Base-by-base conservation (phyloP, 1,139 yeast species). In the Hyphopichia pseudoburtonii region DNA sequence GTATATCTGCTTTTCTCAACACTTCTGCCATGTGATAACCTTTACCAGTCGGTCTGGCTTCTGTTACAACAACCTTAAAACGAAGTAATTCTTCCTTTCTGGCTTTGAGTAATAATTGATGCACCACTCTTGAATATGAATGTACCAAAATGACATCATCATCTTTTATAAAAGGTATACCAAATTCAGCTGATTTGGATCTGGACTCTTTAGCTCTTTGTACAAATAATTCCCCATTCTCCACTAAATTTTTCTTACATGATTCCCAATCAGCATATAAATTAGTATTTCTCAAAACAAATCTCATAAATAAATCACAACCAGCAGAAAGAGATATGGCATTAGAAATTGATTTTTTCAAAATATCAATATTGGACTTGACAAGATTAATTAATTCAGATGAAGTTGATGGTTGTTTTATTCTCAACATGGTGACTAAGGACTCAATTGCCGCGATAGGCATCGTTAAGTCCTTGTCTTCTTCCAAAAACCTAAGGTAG, bases 391-490 rank as follows among this genome's bases (percentile, higher is more conserved):
- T 90, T 54, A 92, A 76, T 59, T 94, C 98, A 1, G 97, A 86
- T 2, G 96, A 87, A 0, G 99, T 94, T 4, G 88, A 76, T 3
- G 97, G 97, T 56, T 88, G 88, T 50, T 88, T 84, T 35, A 82
- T 78, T 45, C 83, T 73, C 29, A 94, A 66, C 66, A 92, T 76
- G 5, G 94, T 85, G 21, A 92, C 96, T 37, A 94, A 70, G 16
- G 96, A 82, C 62, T 92, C 97, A 54, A 94, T 94, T 35, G 98
- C 98, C 36, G 98, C 99, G 29, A 94, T 87, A 4, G 99, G 99
- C 97, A 90, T 94, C 10, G 98, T 90, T 82, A 94, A 86, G 38
- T 92, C 97, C 17, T 86, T 74, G 62, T 92, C 97, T 40, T 89
- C 96, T 46, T 76, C 79, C 42, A 92, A 70, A 59, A 87, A 89